These are phyloP conservation scores for Pulicaria dysenterica DNA, from an alignment of 129 eudicot genomes.

Conservation along the genomic window DNA sequence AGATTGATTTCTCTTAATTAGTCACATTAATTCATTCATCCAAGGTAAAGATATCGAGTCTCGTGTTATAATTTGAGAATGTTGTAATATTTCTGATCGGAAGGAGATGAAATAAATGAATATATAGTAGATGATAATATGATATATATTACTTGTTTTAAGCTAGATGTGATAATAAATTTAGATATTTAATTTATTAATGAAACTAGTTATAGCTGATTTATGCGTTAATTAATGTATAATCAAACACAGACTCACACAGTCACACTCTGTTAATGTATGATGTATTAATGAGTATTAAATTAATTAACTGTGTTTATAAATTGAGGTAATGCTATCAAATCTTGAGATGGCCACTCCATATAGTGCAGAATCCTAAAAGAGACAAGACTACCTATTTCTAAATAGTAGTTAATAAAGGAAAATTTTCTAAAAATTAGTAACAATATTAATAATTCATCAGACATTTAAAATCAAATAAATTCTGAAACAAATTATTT, in stretches of 20 bases:
- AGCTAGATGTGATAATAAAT: background rate
- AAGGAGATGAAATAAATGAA: conserved; percentile 16
- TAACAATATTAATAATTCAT: conserved; percentile 1
- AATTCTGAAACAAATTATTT: background rate
- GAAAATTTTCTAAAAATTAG: conserved; percentile 18
- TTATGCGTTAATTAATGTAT: conserved; percentile 14
- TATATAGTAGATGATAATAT: background rate
- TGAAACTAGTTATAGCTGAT: background rate
- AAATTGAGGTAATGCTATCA: conserved; percentile 24
- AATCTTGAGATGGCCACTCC: conserved; percentile 35
- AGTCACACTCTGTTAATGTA: conserved; percentile 19
- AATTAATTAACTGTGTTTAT: conserved; percentile 16
- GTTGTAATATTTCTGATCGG: background rate
- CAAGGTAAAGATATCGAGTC: too few species aligned
- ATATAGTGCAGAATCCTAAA: conserved; percentile 41
- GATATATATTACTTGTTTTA: background rate
- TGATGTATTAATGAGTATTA: background rate
- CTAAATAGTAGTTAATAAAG: conserved; percentile 33
- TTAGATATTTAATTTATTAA: background rate
- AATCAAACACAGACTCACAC: conserved; percentile 7
- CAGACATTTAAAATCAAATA: background rate
- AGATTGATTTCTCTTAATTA: background rate
- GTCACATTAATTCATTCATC: background rate
- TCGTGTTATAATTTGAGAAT: background rate
- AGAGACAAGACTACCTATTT: conserved; percentile 38